Base-by-base conservation (phyloP, 2,329 filamentous ascomycete genomes). In the Dothidotthia symphoricarpi region DNA sequence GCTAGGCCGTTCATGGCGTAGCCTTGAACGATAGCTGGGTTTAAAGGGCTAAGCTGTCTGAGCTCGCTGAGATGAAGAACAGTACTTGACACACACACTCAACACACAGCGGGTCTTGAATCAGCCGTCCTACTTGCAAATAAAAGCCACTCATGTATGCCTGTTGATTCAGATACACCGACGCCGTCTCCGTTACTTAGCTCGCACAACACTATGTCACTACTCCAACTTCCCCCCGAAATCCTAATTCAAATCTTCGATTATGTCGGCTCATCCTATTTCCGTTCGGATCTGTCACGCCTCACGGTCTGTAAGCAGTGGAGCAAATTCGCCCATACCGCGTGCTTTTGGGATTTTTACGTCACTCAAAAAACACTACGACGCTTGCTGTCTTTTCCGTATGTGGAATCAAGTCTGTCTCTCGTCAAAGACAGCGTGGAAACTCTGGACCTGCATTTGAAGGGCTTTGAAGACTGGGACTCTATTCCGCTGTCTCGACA, bases 271-370 rank as follows among this genome's bases (percentile, higher is more conserved):
- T 50, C 47, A 38, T 45, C 41, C 27, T 51, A 55, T 43, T 51
- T 50, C 41, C 47, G 49, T 39, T 45, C 34, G 24, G 39, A 55
- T 43, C 31, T 55, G 28, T 42, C 42, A 48, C 45, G 45, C 40
- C 44, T 55, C 30, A 44, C 41, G 39, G 43, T 55, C 39, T 51
- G 45, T 41, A 55, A 48, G 43, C 36, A 51, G 47, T 55, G 49
- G 49, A 37, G 28, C 39, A 34, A 36, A 46, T 46, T 45, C 45
- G 49, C 51, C 33, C 25, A 29, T 41, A 46, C 41, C 17, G 43
- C 47, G 30, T 55, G 45, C 43, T 53, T 51, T 43, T 24, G 16
- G 43, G 41, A 51, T 25, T 40, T 51, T 35, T 34, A 49, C 34
- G 26, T 53, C 41, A 41, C 43, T 41, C 47, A 43, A 31, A 45